Evolutionary conservation across 306 rosid species (phyloP), one percentile per base, ranked within the genome.

Genomic region (Aeschynomene evenia): DNA sequence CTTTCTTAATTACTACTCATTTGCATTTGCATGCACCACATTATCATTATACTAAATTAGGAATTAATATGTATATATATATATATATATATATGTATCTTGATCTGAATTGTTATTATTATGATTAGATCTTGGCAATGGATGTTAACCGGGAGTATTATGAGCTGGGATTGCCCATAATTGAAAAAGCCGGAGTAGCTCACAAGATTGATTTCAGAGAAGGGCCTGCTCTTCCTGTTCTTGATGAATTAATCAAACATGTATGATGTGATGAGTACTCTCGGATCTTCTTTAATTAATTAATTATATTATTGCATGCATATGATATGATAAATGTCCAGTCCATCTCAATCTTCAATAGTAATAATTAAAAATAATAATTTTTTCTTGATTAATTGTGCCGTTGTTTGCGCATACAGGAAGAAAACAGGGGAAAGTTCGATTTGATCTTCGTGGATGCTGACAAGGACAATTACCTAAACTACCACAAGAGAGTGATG

Each of bases 151-250:
- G 78, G 70, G 91, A 88, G 48, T 86, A 88, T 78, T 88, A 82
- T 23, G 95, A 88, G 23, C 51, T 88, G 53, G 95, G 91, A 24
- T 79, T 81, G 2, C 90, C 88, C 0, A 71, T 81, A 13, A 88
- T 88, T 33, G 36, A 85, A 45, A 88, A 83, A 16, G 94, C 94
- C 1, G 88, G 91, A 7, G 82, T 86, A 48, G 87, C 89, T 56
- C 95, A 88, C 79, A 88, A 88, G 79, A 88, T 88, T 36, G 89
- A 86, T 5, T 88, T 88, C 76, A 84, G 82, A 63, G 95, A 88
- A 79, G 95, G 95, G 72, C 89, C 91, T 29, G 95, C 91, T 51
- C 91, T 88, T 50, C 91, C 89, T 1, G 70, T 67, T 28, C 91
- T 88, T 18, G 95, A 88, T 19, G 58, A 56, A n/a, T 46, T 88